Percentiles rank a stretch among this genome's conserved stretches.
Evolutionary conservation across 345 rosid genomes (phyloP).

Genomic region (Arabidopsis suecica): DNA sequence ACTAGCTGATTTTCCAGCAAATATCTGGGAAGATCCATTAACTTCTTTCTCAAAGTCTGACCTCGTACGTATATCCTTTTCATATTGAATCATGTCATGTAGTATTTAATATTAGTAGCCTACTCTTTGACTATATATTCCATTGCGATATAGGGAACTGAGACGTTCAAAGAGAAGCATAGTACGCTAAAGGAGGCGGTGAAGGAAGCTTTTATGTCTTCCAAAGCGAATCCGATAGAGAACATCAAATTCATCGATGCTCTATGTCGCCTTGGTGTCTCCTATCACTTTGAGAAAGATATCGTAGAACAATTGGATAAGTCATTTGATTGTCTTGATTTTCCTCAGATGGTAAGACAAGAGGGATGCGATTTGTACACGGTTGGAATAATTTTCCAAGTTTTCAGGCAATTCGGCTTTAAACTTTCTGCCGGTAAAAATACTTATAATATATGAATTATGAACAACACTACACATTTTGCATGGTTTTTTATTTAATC

Average conservation of each 20-base stretch:
- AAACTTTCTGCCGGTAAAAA: constrained; percentile 32
- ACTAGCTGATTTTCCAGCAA: constrained; percentile 12
- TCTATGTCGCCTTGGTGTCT: constrained; percentile 39
- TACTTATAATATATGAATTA: background rate
- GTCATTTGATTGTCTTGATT: background rate
- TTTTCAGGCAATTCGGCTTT: constrained; percentile 40
- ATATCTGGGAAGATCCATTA: constrained; percentile 22
- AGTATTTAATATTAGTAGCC: background rate
- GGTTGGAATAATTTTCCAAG: constrained; percentile 35
- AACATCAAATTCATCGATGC: constrained; percentile 35
- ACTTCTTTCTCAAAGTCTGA: constrained; percentile 4
- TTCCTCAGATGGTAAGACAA: background rate
- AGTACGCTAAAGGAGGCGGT: constrained; percentile 20
- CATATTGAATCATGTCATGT: background rate
- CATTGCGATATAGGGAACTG: constrained; percentile 20
- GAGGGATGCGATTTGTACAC: constrained; percentile 22
- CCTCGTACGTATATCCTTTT: constrained; percentile 1
- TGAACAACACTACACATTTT: background rate
- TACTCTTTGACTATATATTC: background rate
- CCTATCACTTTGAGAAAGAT: constrained; percentile 29
- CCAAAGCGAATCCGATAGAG: constrained; percentile 11
- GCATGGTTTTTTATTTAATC: background rate
- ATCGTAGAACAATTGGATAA: constrained; percentile 17
- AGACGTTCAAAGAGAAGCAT: constrained; percentile 17
- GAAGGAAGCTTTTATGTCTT: constrained; percentile 16